phyloP scores from a whole-genome alignment of 2,329 filamentous ascomycete genomes.

The Raffaelea albimanens region DNA sequence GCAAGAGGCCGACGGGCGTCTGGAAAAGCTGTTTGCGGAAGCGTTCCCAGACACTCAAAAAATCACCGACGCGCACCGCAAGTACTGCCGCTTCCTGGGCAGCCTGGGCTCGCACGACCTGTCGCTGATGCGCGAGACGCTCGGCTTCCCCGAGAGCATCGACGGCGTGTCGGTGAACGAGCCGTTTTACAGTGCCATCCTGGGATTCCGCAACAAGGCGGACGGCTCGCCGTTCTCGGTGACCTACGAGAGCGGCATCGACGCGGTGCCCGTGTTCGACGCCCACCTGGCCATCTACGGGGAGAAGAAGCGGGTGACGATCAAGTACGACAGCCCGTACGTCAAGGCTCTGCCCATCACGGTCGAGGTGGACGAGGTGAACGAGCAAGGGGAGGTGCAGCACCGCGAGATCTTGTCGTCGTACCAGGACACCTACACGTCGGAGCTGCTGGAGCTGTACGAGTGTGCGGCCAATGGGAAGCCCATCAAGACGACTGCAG shows the following conservation, averaged over 20 bases:
- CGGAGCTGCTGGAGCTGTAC: conserved; percentile 15
- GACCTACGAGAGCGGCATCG: conserved; percentile 47
- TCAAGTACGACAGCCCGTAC: conserved; percentile 43
- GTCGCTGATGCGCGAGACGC: conserved; percentile 41
- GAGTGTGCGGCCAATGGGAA: conserved; percentile 14
- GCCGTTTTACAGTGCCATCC: conserved; percentile 1
- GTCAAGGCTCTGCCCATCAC: conserved; percentile 43
- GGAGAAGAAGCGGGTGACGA: conserved; percentile 38
- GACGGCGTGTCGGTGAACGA: conserved; percentile 16
- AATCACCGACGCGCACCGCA: not conserved
- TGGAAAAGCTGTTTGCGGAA: not conserved
- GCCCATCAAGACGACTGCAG: conserved; percentile 16
- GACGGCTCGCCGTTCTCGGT: conserved; percentile 31
- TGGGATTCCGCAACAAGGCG: conserved; percentile 13
- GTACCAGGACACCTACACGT: conserved; percentile 19
- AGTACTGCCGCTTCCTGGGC: conserved; percentile 3
- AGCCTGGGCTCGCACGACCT: conserved; percentile 44
- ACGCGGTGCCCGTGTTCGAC: conserved; percentile 42
- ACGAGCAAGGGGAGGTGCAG: conserved; percentile 20
- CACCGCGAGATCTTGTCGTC: conserved; percentile 20
- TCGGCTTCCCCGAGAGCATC: conserved; percentile 34
- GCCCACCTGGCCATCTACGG: conserved; percentile 44
- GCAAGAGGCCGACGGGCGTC: not conserved
- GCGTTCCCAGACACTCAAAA: not conserved
- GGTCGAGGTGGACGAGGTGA: conserved; percentile 16